Evolutionary conservation across 2,329 filamentous ascomycete genomes (phyloP).

Genomic region (Nothomitra cinnamomea): DNA sequence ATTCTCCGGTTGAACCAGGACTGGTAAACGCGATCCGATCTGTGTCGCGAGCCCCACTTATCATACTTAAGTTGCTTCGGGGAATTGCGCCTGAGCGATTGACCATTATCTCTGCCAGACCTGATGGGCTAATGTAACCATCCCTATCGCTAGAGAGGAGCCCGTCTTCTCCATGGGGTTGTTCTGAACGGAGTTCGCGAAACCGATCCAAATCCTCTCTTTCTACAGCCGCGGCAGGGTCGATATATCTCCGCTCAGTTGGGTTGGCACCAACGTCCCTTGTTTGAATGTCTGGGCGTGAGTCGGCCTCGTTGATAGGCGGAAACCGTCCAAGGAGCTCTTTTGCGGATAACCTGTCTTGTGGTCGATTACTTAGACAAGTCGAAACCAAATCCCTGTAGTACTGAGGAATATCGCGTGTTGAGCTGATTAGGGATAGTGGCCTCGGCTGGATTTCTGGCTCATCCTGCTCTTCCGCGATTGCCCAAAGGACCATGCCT

Average conservation of each 20-base stretch:
- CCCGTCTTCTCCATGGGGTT: neutral
- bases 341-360: slow-evolving; percentile 54
- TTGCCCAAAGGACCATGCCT: slow-evolving; percentile 90
- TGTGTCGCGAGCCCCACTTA: neutral
- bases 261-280: neutral
- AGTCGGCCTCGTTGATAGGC: slow-evolving; percentile 7
- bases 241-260: slow-evolving; percentile 4
- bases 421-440: slow-evolving; percentile 37
- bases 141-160: neutral
- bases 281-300: slow-evolving; percentile 2
- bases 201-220: slow-evolving; percentile 1
- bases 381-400: slow-evolving; percentile 58
- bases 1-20: slow-evolving; percentile 1
- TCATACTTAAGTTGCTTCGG: neutral
- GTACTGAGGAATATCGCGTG: slow-evolving; percentile 55
- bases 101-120: neutral
- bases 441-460: slow-evolving; percentile 66
- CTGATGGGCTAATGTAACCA: neutral
- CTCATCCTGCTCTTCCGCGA: slow-evolving; percentile 77
- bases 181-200: neutral
- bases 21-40: neutral
- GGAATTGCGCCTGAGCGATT: neutral
- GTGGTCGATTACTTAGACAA: slow-evolving; percentile 61
- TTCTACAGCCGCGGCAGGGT: slow-evolving; percentile 4
- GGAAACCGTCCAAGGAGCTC: slow-evolving; percentile 57